These are phyloP conservation scores for Deakozyma indianensis DNA, from an alignment of 805 yeast species.

Conservation along the genomic window DNA sequence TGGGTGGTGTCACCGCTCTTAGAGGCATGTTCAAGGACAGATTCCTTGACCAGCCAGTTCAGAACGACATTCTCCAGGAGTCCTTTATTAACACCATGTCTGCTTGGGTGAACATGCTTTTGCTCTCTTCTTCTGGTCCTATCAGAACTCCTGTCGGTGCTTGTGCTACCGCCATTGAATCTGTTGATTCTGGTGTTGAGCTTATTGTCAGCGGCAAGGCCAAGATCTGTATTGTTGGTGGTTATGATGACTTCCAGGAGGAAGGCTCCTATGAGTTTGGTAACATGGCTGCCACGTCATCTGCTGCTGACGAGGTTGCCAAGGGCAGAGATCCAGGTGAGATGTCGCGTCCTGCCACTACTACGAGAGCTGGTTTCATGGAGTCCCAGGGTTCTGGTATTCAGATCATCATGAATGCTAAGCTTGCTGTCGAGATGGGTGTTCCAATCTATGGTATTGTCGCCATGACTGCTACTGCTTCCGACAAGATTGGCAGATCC, in stretches of 20 bases:
- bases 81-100: constrained; percentile 98
- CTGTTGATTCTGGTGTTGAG: constrained; percentile 92
- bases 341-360: constrained; percentile 97
- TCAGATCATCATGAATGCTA: constrained; percentile 91
- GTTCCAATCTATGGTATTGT: constrained; percentile 95
- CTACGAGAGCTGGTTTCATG: constrained; percentile 96
- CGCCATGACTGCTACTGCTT: constrained; percentile 91
- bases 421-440: constrained; percentile 92
- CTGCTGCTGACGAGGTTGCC: constrained; percentile 71
- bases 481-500: constrained; percentile 97
- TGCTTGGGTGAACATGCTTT: constrained; percentile 98
- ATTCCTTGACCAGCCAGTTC: constrained; percentile 84
- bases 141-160: constrained; percentile 99
- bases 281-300: constrained; percentile 97
- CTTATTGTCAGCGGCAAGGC: constrained; percentile 90
- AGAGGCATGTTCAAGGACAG: constrained; percentile 97
- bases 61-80: constrained; percentile 94
- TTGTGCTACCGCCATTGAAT: constrained; percentile 97
- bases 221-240: constrained; percentile 93
- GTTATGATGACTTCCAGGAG: constrained; percentile 98
- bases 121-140: constrained; percentile 95
- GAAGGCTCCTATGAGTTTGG: constrained; percentile 97
- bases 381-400: constrained; percentile 99
- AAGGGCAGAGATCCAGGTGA: constrained; percentile 97
- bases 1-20: constrained; percentile 98